Conservation (phyloP, 768 basidiomycete species). For the Tricholoma sp. region DNA sequence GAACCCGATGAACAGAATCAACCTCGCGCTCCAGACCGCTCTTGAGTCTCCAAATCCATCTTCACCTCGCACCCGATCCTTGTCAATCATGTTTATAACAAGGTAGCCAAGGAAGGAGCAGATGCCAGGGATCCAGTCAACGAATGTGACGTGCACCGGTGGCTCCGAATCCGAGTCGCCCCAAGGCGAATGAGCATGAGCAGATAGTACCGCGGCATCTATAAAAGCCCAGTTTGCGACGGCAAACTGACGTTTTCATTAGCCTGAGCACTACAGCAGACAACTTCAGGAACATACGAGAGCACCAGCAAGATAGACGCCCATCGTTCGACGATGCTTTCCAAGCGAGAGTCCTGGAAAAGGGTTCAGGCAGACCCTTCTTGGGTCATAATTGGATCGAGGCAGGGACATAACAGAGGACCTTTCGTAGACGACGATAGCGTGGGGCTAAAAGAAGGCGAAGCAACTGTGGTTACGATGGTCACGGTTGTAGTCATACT, state of each 20-base stretch:
- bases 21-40: constrained; percentile 86
- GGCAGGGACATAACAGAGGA: constrained; percentile 53
- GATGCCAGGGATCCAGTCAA: constrained; percentile 97
- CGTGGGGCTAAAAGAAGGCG: no score
- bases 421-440: not conserved
- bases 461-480: no score
- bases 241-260: constrained; percentile 67
- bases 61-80: constrained; percentile 78
- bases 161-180: constrained; percentile 61
- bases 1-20: constrained; percentile 92
- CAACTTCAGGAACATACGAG: constrained; percentile 53
- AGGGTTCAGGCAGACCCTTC: constrained; percentile 82
- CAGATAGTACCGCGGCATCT: constrained; percentile 87
- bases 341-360: constrained; percentile 75
- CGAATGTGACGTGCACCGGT: constrained; percentile 76
- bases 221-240: constrained; percentile 96
- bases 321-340: constrained; percentile 74
- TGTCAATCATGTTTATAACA: constrained; percentile 92
- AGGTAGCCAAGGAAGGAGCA: constrained; percentile 90
- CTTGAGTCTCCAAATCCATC: constrained; percentile 77
- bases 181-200: constrained; percentile 75
- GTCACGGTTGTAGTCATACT: not conserved
- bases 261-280: not conserved
- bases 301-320: constrained; percentile 89
- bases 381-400: constrained; percentile 75